phyloP scores from a whole-genome alignment of 1,139 yeast species.

The Spathaspora sp. region DNA sequence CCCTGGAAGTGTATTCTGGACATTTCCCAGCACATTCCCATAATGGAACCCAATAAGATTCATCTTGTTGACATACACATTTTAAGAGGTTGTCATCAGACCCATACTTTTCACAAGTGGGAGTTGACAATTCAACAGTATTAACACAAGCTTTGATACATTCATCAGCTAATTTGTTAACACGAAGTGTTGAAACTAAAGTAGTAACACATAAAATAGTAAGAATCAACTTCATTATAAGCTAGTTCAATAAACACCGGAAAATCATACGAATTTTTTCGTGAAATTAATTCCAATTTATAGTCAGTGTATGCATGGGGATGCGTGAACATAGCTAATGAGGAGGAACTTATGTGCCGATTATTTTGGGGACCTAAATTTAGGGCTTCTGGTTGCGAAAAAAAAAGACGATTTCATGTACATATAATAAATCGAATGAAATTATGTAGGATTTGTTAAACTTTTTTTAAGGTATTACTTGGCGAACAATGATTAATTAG shows the following conservation, averaged over 20 bases:
- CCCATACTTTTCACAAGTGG: background rate
- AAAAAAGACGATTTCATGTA: no score
- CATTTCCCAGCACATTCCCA: conserved; percentile 4
- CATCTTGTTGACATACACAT: conserved; percentile 2
- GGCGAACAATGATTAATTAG: no score
- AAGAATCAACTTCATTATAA: background rate
- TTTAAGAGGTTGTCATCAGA: background rate
- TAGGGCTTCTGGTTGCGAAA: no score
- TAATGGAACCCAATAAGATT: conserved; percentile 1
- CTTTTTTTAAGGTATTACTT: no score
- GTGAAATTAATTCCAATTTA: no score
- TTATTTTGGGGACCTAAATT: no score
- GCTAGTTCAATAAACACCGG: background rate
- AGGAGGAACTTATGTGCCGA: no score
- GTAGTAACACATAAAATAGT: background rate
- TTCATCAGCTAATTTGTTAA: background rate
- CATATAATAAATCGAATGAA: no score
- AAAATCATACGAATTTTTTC: no score
- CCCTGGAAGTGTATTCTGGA: background rate
- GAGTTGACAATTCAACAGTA: background rate
- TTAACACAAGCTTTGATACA: background rate
- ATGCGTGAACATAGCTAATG: no score
- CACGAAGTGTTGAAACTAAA: background rate
- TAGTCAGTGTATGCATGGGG: no score
- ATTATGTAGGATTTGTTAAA: no score